Base-by-base conservation (phyloP, 768 basidiomycete genomes). In the Neoboletus subvelutipes region DNA sequence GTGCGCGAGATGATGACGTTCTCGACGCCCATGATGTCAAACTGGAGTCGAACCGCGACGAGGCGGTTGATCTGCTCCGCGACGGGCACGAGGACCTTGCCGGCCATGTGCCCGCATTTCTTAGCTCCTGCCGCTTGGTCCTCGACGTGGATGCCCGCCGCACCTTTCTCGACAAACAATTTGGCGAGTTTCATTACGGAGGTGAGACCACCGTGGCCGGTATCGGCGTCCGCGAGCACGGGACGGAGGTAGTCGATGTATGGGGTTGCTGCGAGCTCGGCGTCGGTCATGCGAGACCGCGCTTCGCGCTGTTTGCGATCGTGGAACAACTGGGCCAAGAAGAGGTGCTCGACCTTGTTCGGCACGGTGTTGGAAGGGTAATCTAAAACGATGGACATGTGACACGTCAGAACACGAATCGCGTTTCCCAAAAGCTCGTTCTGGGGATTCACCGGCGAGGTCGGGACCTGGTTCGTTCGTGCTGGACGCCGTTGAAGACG, bases 361-460 rank as follows among this genome's bases (percentile, higher is more conserved):
- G 97, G 97, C 1, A 98, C 96, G 22, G 97, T 98, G 79, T 98
- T 98, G 49, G 91, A 96, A 2, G 97, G 97, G 76, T 98, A 98
- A 73, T 98, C 95, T 93, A 2, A 4, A 56, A 0, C 22, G 42
- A 22, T 34, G 24, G 42, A 10, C 26, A 28, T 17, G 28, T 64
- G 0, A 42, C 10, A 56, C 15, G 22, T 37, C 54, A 57, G 36
- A 42, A 26, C 18, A 34, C 20, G 12, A 2, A n/a, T 9, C 28
- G n/a, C 26, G 10, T 28, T 18, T 18, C 20, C 33, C 33, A 11
- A 12, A n/a, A 15, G 2, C 20, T 13, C 31, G 18, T 49, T 18
- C 34, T 26, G 3, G 6, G 13, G 15, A 68, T 79, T 62, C 63
- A 91, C 93, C 94, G 60, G 96, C 96, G 66, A 98, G 90, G 82